These are phyloP conservation scores for Xylariaceae sp. DNA, from an alignment of 2,329 filamentous ascomycete species.

Conservation along the genomic window DNA sequence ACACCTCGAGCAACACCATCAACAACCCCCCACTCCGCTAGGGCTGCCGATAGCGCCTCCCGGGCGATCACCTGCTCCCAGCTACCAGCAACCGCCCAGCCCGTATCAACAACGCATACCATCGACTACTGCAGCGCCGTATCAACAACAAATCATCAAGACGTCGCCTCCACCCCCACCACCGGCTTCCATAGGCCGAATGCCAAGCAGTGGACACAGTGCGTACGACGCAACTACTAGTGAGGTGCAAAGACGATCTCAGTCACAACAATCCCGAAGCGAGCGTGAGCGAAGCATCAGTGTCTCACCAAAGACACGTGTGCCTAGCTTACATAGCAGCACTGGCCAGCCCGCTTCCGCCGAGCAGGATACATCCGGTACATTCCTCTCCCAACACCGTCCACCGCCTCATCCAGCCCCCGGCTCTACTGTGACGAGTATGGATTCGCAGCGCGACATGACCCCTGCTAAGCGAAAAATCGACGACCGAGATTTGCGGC, in stretches of 20 bases:
- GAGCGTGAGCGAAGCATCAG: slow-evolving; percentile 68
- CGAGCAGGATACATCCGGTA: slow-evolving; percentile 39
- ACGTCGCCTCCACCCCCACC: slow-evolving; percentile 35
- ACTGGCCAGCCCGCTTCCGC: slow-evolving; percentile 25
- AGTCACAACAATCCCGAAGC: slow-evolving; percentile 49
- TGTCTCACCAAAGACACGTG: slow-evolving; percentile 71
- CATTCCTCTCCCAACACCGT: slow-evolving; percentile 31
- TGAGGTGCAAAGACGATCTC: slow-evolving; percentile 44
- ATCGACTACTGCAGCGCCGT: slow-evolving; percentile 25
- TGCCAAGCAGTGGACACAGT: slow-evolving; percentile 39
- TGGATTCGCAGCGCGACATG: slow-evolving; percentile 34
- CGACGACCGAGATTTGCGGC: slow-evolving; percentile 44
- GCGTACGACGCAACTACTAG: slow-evolving; percentile 39
- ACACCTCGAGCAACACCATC: slow-evolving; percentile 33
- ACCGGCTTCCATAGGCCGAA: slow-evolving; percentile 34
- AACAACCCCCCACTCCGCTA: slow-evolving; percentile 48
- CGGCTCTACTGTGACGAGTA: slow-evolving; percentile 29
- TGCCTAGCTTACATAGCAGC: slow-evolving; percentile 43
- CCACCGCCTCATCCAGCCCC: slow-evolving; percentile 16
- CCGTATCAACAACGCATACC: slow-evolving; percentile 53
- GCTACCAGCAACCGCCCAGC: slow-evolving; percentile 50
- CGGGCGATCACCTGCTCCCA: slow-evolving; percentile 39
- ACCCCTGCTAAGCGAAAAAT: slow-evolving; percentile 46
- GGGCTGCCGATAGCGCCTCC: slow-evolving; percentile 45
- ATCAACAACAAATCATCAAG: slow-evolving; percentile 30